Evolutionary conservation across 352 stramenopile species (phyloP), one percentile per base, ranked within the genome.

Genomic region (Pythium grandisporangium): DNA sequence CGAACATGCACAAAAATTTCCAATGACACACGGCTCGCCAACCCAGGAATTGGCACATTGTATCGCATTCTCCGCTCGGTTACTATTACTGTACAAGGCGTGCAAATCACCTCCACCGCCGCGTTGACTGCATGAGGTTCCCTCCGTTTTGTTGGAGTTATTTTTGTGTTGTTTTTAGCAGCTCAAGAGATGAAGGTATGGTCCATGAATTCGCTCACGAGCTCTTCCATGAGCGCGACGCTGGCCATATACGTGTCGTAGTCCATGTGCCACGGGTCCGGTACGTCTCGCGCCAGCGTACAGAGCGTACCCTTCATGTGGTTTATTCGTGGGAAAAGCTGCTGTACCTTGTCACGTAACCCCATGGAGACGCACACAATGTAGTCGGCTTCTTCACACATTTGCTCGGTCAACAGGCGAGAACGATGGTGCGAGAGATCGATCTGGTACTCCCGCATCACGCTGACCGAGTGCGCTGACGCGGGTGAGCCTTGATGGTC

Each of bases 201-300:
- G 27, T 79, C 70, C 19, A 89, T 71, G 42, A 89, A 89, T 45
- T 85, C 75, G 29, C 71, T 68, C 30, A 76, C 77, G 42, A 82
- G 66, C 53, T 84, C 70, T 41, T 89, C 75, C 46, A 78, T 71
- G 48, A 80, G 66, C 27, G 72, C 70, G n/a, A 80, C 63, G 33
- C 71, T 86, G 49, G 85, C 65, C 70, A 86, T 83, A 57, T 89
- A 89, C 13, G 68, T 85, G 50, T 82, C 70, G 51, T 86, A 86
- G 21, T 70, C 62, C 76, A 89, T 89, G 66, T 84, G 71, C 76
- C 76, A 89, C 33, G 76, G 76, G 42, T 89, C 76, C 4, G 73
- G 76, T 21, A 89, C 57, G 57, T 89, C 76, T 25, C 66, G 53
- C 17, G 68, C 62, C 24, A 86, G 63, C 40, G 61, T 70, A 43